phyloP scores from a whole-genome alignment of 257 asterid genomes.

The Plantago elongata region DNA sequence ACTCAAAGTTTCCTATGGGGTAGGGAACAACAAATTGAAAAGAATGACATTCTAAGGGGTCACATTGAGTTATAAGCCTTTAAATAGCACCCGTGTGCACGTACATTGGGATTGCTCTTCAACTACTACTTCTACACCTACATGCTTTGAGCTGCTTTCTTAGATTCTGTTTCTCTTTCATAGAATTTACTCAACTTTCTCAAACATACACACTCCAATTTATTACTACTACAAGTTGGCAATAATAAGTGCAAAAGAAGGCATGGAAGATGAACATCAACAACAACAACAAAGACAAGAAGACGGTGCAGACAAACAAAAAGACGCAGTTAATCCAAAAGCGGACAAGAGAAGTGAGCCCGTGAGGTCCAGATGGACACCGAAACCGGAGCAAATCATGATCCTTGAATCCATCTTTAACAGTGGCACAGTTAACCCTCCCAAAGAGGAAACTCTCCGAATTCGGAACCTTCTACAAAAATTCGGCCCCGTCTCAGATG shows the following conservation, averaged over 20 bases:
- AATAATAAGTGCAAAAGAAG: not conserved
- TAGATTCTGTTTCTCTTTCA: no score
- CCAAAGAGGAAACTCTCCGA: conserved; percentile 58
- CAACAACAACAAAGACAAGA: conserved; percentile 12
- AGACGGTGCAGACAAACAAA: not conserved
- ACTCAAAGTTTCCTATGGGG: no score
- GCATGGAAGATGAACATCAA: conserved; percentile 37
- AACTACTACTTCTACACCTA: no score
- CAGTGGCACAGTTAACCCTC: conserved; percentile 76
- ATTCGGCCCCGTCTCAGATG: conserved; percentile 73
- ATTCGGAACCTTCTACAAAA: conserved; percentile 61
- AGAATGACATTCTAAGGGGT: no score
- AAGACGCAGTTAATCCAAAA: not conserved
- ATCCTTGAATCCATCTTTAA: conserved; percentile 80
- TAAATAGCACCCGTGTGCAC: no score
- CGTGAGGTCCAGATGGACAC: conserved; percentile 69
- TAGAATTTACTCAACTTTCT: no score
- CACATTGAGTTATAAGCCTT: no score
- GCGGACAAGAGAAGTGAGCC: conserved; percentile 35
- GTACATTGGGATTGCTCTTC: no score
- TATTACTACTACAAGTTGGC: no score
- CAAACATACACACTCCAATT: no score
- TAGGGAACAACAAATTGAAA: no score
- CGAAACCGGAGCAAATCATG: conserved; percentile 76
- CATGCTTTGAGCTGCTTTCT: no score